Evolutionary conservation across 2,329 filamentous ascomycete genomes (phyloP), one percentile per base, ranked within the genome.

Genomic region (Penicillium hesseltinei): DNA sequence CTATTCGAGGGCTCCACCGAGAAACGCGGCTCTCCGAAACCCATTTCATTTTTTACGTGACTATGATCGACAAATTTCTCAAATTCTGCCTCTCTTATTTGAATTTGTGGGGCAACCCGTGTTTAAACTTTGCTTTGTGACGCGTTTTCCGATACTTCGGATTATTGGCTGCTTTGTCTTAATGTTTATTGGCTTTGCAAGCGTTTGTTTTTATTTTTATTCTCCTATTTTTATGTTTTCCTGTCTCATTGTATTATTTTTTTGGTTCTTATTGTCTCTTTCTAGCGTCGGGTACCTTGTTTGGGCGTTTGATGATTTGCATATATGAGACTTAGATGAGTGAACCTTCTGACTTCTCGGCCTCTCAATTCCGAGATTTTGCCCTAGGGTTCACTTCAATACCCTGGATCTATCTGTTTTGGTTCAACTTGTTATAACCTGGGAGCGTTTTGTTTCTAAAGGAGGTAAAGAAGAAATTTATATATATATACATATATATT

Each of bases 51-150:
- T 54, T 54, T 23, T 45, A 65, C 31, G 40, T 42, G 57, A 60
- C 51, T 46, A 54, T 59, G 64, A 66, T 65, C 58, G 58, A 51
- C 39, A 39, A 17, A 10, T 60, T 63, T 29, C 4, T 17, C n/a
- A 51, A 48, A 38, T 23, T 46, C 21, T 4, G 35, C 13, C 29
- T 43, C 42, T 38, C n/a, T 54, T 43, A 17, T 39, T 36, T 31
- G 33, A 21, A 25, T 45, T 36, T 56, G 39, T 56, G 53, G 46
- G 53, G 40, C 31, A 38, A n/a, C 35, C 27, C 21, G 31, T 31
- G 11, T 44, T 51, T 51, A 56, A 51, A 51, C 53, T 56, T 56
- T 56, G 15, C 21, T 23, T 36, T 15, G 39, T 13, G 35, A 49
- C 31, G 36, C 51, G 38, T 51, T 51, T 35, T 42, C 35, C 21